These are phyloP conservation scores for Mycena pura DNA, from an alignment of 768 basidiomycete species.

Conservation along the genomic window DNA sequence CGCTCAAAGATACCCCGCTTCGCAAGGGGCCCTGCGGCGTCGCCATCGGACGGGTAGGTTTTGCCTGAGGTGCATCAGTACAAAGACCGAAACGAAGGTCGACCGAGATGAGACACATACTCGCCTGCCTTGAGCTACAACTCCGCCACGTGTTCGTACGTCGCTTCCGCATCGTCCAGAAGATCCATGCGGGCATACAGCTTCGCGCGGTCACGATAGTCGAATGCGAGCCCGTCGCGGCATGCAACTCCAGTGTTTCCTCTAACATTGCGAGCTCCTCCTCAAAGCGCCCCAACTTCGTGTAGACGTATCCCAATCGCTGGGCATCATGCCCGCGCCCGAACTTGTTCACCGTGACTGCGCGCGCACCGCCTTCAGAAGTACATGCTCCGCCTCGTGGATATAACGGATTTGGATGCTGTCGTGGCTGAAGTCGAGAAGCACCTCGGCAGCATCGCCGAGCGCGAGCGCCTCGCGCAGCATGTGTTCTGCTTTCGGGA, in stretches of 20 bases:
- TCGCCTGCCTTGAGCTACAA: neutral
- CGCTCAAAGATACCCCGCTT: too few relatives aligned
- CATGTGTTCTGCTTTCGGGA: neutral
- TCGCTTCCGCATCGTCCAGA: neutral
- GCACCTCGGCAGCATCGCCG: neutral
- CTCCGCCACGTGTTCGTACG: neutral
- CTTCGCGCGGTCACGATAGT: neutral
- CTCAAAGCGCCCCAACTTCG: neutral
- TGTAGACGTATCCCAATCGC: neutral
- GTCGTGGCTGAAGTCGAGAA: neutral
- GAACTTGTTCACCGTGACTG: neutral
- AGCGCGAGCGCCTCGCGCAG: neutral
- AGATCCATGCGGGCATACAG: neutral
- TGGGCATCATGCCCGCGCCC: neutral
- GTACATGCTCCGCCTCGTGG: neutral
- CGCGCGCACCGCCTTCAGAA: neutral
- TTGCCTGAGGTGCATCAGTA: too few relatives aligned
- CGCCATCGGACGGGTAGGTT: too few relatives aligned
- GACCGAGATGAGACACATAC: too few relatives aligned
- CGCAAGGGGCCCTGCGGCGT: too few relatives aligned
- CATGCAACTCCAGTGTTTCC: neutral
- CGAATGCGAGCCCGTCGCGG: neutral
- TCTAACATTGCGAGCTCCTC: neutral
- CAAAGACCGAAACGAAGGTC: too few relatives aligned
- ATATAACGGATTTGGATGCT: neutral